Conservation (phyloP, 345 rosid species). For the Raphanus raphanistrum region DNA sequence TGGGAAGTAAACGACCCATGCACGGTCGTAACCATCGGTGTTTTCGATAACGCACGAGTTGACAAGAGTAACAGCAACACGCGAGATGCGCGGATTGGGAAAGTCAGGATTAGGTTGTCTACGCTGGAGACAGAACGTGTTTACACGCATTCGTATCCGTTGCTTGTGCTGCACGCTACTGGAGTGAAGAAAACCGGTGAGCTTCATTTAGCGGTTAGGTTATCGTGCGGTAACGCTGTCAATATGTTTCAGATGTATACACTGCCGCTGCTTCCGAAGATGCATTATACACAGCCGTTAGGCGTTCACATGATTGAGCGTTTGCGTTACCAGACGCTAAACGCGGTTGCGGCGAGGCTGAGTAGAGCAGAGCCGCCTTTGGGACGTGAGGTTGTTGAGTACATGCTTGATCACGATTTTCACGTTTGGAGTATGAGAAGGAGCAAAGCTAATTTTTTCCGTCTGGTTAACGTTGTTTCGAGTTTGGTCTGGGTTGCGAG, state of each 20-base stretch:
- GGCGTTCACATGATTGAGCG: conserved; percentile 55
- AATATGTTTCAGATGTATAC: conserved; percentile 66
- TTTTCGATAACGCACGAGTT: conserved; percentile 50
- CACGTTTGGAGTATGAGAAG: conserved; percentile 87
- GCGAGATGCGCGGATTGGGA: conserved; percentile 61
- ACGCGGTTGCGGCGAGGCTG: conserved; percentile 54
- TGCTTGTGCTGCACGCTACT: conserved; percentile 54
- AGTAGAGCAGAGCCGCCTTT: conserved; percentile 69
- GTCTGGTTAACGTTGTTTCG: conserved; percentile 58
- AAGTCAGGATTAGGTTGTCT: conserved; percentile 66
- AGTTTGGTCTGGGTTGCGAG: conserved; percentile 42
- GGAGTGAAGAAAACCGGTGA: conserved; percentile 80
- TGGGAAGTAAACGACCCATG: conserved; percentile 77
- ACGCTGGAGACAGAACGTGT: conserved; percentile 61
- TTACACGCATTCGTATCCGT: conserved; percentile 74
- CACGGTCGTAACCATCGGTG: conserved; percentile 68
- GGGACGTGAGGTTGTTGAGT: conserved; percentile 73
- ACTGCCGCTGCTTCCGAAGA: conserved; percentile 61
- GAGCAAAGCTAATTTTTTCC: conserved; percentile 71
- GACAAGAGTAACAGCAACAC: conserved; percentile 23
- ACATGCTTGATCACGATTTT: conserved; percentile 73
- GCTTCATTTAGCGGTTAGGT: conserved; percentile 71
- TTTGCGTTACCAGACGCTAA: conserved; percentile 65
- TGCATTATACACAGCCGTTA: conserved; percentile 67
- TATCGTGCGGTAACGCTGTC: conserved; percentile 57